A percentile compares a stretch with the other conserved stretches of the same genome.
Conservation (phyloP, 441 rosid species). For the Arabidopsis lyrata region DNA sequence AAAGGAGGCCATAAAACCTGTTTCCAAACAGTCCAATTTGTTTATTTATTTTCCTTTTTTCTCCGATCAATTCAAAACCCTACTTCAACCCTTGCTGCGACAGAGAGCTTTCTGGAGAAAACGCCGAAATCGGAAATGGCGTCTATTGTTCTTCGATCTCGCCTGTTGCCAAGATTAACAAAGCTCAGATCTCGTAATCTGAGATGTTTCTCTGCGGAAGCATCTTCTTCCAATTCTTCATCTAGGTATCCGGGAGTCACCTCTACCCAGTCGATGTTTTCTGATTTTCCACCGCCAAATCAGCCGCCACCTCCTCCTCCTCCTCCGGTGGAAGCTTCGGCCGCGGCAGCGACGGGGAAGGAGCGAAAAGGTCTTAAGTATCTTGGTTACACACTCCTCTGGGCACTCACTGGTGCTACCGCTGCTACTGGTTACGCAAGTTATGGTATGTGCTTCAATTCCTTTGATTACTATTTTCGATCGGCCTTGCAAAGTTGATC, state of each 20-base stretch:
- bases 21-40: slow-evolving; percentile 34
- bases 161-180: slow-evolving; percentile 33
- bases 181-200: slow-evolving; percentile 35
- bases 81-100: slow-evolving; percentile 32
- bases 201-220: slow-evolving; percentile 51
- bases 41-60: not conserved
- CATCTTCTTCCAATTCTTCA: slow-evolving; percentile 45
- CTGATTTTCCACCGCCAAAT: slow-evolving; percentile 52
- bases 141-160: slow-evolving; percentile 53
- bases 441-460: slow-evolving; percentile 58
- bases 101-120: slow-evolving; percentile 12
- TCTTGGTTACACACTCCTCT: slow-evolving; percentile 62
- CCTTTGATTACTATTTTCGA: not conserved
- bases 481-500: not conserved
- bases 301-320: slow-evolving; percentile 32
- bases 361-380: slow-evolving; percentile 55
- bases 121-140: slow-evolving; percentile 50
- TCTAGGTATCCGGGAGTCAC: slow-evolving; percentile 51
- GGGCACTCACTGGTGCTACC: slow-evolving; percentile 66
- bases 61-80: slow-evolving; percentile 46
- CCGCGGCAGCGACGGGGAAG: slow-evolving; percentile 35
- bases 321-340: slow-evolving; percentile 40
- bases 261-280: slow-evolving; percentile 52
- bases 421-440: slow-evolving; percentile 65
- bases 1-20: not conserved